Conservation (phyloP, 495 filamentous ascomycete genomes). For the Lentithecium fluviatile region DNA sequence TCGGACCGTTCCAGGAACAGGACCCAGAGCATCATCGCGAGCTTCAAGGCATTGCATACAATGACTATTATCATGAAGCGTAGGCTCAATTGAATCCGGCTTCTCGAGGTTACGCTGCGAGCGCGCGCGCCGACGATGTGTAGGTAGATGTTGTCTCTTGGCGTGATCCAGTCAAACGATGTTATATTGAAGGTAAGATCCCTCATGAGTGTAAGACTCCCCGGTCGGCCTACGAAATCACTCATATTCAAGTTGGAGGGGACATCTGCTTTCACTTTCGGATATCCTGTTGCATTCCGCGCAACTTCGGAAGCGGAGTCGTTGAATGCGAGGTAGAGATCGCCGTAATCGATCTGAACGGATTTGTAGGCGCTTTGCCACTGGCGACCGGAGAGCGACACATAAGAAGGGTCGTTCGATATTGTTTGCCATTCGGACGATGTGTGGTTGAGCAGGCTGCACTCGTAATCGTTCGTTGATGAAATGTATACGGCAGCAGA, state of each 20-base stretch:
- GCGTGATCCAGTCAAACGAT: neutral
- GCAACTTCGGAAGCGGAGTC: neutral
- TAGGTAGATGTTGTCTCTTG: neutral
- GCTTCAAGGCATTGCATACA: conserved; percentile 7
- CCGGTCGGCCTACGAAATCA: too few relatives aligned
- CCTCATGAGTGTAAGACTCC: too few relatives aligned
- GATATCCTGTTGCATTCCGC: neutral
- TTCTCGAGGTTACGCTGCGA: neutral
- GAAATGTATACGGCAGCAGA: neutral
- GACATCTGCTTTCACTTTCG: too few relatives aligned
- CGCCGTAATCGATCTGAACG: neutral
- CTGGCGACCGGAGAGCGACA: neutral
- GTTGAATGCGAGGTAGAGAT: conserved; percentile 3
- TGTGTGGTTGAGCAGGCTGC: neutral
- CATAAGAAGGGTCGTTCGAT: neutral
- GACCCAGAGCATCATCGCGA: neutral
- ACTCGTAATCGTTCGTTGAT: neutral
- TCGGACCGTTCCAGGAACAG: neutral
- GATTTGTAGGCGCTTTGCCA: neutral
- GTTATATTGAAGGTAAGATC: neutral
- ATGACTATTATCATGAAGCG: conserved; percentile 7
- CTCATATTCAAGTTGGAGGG: too few relatives aligned
- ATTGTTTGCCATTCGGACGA: conserved; percentile 1
- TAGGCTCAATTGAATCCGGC: neutral
- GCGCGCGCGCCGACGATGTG: neutral